Evolutionary conservation across 1,284 basidiomycete genomes (phyloP).

Genomic region (Cutaneotrichosporon cutaneum): DNA sequence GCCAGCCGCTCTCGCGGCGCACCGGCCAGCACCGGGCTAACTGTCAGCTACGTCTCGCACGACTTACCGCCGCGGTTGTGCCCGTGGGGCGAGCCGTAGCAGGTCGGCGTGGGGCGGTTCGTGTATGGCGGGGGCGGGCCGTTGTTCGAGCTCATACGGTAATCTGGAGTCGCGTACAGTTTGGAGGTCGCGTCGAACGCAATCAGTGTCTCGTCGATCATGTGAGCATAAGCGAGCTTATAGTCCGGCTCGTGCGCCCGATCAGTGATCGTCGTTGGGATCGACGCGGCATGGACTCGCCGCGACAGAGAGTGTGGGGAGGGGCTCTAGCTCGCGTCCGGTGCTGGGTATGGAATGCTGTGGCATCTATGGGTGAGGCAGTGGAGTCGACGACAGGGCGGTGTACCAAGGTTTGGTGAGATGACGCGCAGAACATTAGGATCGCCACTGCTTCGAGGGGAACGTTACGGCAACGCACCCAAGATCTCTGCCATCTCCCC

Average conservation of each 20-base stretch:
- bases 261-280: neutral
- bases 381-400: neutral
- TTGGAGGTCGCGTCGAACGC: neutral
- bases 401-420: neutral
- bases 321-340: too few species aligned
- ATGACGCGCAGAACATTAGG: too few species aligned
- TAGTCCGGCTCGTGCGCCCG: too few species aligned
- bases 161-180: neutral
- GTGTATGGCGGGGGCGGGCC: neutral
- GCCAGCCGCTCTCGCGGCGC: neutral
- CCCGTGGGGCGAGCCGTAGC: neutral
- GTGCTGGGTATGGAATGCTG: too few species aligned
- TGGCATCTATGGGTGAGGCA: too few species aligned
- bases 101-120: neutral
- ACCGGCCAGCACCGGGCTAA: slow-evolving; percentile 5
- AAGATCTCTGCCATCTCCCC: neutral
- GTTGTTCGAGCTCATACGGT: neutral
- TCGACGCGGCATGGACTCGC: neutral
- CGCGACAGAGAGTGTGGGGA: neutral
- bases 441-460: too few species aligned
- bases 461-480: too few species aligned
- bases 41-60: neutral
- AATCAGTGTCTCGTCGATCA: neutral
- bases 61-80: slow-evolving; percentile 5
- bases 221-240: neutral